Evolutionary conservation across 495 filamentous ascomycete genomes (phyloP).

Genomic region (Chaetomium fimeti): DNA sequence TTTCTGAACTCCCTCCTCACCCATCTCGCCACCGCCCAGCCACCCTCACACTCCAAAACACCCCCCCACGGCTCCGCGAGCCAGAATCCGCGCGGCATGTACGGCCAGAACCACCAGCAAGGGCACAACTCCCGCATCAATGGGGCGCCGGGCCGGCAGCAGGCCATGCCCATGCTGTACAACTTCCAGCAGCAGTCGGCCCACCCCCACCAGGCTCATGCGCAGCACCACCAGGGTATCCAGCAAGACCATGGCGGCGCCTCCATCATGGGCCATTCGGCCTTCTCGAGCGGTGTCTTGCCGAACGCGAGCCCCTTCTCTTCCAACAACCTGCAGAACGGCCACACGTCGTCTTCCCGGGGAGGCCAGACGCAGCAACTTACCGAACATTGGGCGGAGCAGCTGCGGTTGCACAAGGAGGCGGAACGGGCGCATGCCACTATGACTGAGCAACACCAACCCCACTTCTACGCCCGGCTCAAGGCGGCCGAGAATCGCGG

Average conservation of each 20-base stretch:
- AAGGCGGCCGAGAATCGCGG: slow-evolving; percentile 58
- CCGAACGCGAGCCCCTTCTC: slow-evolving; percentile 74
- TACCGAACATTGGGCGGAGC: slow-evolving; percentile 85
- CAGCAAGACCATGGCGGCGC: slow-evolving; percentile 71
- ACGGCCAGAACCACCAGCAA: slow-evolving; percentile 74
- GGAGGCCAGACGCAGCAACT: slow-evolving; percentile 48
- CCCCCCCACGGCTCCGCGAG: slow-evolving; percentile 68
- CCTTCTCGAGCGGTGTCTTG: slow-evolving; percentile 71
- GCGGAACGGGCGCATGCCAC: slow-evolving; percentile 64
- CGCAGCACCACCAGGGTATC: slow-evolving; percentile 68
- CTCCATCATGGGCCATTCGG: slow-evolving; percentile 64
- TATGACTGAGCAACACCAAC: slow-evolving; percentile 58
- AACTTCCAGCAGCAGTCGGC: slow-evolving; percentile 66
- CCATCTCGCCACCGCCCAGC: slow-evolving; percentile 31
- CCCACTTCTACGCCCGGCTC: slow-evolving; percentile 54
- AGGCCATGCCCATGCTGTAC: slow-evolving; percentile 57
- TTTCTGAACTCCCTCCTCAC: slow-evolving; percentile 36
- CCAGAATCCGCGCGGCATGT: slow-evolving; percentile 74
- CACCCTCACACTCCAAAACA: slow-evolving; percentile 59
- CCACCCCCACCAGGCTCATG: slow-evolving; percentile 70
- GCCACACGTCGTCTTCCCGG: slow-evolving; percentile 51
- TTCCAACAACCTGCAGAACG: slow-evolving; percentile 71
- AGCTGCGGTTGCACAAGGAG: slow-evolving; percentile 73
- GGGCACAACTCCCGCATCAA: slow-evolving; percentile 72
- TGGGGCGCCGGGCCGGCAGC: slow-evolving; percentile 50